phyloP scores from a whole-genome alignment of 208 protist species.

The Trypanosoma melophagium region DNA sequence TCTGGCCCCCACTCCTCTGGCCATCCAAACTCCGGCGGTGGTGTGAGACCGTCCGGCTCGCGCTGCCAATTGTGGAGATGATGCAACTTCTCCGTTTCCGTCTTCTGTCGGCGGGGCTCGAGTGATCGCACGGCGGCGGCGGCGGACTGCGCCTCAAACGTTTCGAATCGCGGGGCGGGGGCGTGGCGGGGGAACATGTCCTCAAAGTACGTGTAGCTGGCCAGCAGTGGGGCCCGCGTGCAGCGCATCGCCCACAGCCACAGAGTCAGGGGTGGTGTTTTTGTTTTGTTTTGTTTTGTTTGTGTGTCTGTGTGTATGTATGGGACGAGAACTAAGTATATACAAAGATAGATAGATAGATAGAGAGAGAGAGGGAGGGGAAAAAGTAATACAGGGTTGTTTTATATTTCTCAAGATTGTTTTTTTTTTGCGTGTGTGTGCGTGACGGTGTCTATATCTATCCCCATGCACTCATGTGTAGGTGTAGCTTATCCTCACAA shows the following conservation, averaged over 20 bases:
- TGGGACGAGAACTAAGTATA: no score
- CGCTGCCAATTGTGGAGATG: conserved; percentile 80
- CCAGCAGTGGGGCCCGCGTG: conserved; percentile 11
- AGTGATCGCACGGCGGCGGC: conserved; percentile 47
- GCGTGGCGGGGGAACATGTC: conserved; percentile 86
- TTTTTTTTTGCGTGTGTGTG: no score
- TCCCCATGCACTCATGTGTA: no score
- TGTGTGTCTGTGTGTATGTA: neutral
- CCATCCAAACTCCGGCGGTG: conserved; percentile 84
- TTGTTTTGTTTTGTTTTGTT: conserved; percentile 11
- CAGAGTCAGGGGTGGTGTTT: neutral
- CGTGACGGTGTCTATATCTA: no score
- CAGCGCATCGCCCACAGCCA: conserved; percentile 5
- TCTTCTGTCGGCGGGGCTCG: conserved; percentile 69
- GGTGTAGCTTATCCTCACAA: no score
- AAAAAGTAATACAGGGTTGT: no score
- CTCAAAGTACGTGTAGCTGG: conserved; percentile 83
- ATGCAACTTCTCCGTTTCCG: conserved; percentile 81
- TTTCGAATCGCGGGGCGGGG: conserved; percentile 65
- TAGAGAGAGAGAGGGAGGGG: no score
- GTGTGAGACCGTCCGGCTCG: conserved; percentile 58
- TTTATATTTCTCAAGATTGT: no score
- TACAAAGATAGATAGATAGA: no score
- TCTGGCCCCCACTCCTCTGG: conserved; percentile 88
- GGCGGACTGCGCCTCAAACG: conserved; percentile 76